These are phyloP conservation scores for Zasmidium citrigriseum DNA, from an alignment of 2,329 filamentous ascomycete species.

Conservation along the genomic window DNA sequence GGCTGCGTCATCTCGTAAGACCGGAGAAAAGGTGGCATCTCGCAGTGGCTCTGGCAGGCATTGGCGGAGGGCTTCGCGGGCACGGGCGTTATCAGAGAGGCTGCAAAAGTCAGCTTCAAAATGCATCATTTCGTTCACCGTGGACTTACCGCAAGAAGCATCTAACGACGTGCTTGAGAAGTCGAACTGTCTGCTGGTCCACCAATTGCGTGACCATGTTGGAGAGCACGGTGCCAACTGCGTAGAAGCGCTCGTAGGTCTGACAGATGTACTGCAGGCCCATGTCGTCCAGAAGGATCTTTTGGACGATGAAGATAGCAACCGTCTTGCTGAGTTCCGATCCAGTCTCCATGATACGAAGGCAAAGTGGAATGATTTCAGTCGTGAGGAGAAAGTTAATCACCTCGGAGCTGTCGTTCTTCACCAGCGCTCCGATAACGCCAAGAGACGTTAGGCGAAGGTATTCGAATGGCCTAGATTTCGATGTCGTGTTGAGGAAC, in stretches of 20 bases:
- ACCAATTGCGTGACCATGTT: slow-evolving; percentile 99
- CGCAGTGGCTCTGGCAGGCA: slow-evolving; percentile 98
- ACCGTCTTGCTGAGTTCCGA: slow-evolving; percentile 98
- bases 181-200: slow-evolving; percentile 91
- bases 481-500: slow-evolving; percentile 97
- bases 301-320: slow-evolving; percentile 99
- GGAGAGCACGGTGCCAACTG: slow-evolving; percentile 92
- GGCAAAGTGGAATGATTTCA: slow-evolving; percentile 95
- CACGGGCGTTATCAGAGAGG: slow-evolving; percentile 92
- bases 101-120: slow-evolving; percentile 48
- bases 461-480: slow-evolving; percentile 96
- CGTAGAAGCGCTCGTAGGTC: slow-evolving; percentile 97
- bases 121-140: background rate
- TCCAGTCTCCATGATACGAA: slow-evolving; percentile 98
- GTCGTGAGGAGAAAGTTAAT: slow-evolving; percentile 99
- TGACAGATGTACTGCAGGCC: slow-evolving; percentile 98
- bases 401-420: slow-evolving; percentile 97
- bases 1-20: slow-evolving; percentile 92
- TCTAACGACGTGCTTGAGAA: slow-evolving; percentile 95
- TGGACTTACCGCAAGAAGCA: slow-evolving; percentile 84
- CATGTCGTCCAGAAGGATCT: slow-evolving; percentile 95
- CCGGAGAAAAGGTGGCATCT: slow-evolving; percentile 94
- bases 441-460: slow-evolving; percentile 92
- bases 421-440: slow-evolving; percentile 94
- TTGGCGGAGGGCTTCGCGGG: slow-evolving; percentile 90